Percentiles rank a stretch among this genome's conserved stretches.
Evolutionary conservation across 1,139 yeast genomes (phyloP).

Genomic region (Wickerhamiella pararugosa): DNA sequence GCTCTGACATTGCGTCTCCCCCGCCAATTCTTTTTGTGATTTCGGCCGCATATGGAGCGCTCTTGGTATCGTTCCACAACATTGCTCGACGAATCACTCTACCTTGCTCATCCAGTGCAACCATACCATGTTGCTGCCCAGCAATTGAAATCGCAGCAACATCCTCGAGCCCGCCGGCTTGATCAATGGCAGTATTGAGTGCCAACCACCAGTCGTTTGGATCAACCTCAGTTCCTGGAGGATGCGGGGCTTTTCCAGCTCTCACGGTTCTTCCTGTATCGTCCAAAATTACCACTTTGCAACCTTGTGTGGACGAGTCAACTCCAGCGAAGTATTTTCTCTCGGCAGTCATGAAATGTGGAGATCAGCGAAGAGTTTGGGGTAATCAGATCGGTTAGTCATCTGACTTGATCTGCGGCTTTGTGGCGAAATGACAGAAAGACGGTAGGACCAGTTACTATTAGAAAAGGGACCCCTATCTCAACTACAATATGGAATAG

Average conservation of each 20-base stretch:
- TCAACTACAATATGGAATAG: too few species aligned
- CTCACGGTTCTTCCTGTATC: conserved; percentile 12
- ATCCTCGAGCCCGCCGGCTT: conserved; percentile 14
- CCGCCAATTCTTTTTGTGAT: conserved; percentile 15
- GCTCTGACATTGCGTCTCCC: conserved; percentile 12
- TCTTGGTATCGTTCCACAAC: conserved; percentile 16
- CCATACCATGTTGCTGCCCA: conserved; percentile 18
- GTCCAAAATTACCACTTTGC: conserved; percentile 14
- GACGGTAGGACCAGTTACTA: too few species aligned
- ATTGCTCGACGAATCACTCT: conserved; percentile 14
- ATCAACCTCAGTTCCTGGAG: conserved; percentile 15
- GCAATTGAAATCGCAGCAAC: conserved; percentile 15
- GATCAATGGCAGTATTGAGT: conserved; percentile 10
- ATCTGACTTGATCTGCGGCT: too few species aligned
- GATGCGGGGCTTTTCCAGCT: conserved; percentile 12
- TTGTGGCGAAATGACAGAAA: too few species aligned
- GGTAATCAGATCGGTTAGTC: too few species aligned
- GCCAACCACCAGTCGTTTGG: conserved; percentile 16
- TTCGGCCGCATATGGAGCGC: conserved; percentile 13
- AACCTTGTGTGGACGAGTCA: conserved; percentile 17
- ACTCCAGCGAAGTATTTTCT: conserved; percentile 13
- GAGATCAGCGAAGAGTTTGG: too few species aligned
- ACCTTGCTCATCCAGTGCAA: conserved; percentile 12
- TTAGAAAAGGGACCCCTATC: too few species aligned
- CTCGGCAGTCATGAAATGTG: too few species aligned